phyloP scores from a whole-genome alignment of 1,139 yeast genomes.

The Geotrichum candidum region DNA sequence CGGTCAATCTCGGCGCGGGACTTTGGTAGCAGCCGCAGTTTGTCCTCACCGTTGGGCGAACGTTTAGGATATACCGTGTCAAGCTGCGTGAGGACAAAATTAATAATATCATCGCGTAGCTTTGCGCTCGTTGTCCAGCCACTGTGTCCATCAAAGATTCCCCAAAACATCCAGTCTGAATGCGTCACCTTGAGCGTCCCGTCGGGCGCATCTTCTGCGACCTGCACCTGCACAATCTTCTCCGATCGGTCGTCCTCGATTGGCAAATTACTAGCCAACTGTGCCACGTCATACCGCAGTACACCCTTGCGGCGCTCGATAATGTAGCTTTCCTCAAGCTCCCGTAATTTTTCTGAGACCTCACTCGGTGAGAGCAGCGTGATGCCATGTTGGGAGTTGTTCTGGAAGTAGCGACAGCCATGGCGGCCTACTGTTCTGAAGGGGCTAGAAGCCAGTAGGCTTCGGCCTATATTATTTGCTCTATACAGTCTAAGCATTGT shows the following conservation, averaged over 20 bases:
- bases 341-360: slow-evolving; percentile 62
- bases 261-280: slow-evolving; percentile 85
- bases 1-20: slow-evolving; percentile 60
- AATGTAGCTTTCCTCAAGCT: slow-evolving; percentile 69
- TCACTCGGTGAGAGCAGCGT: slow-evolving; percentile 60
- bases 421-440: not conserved
- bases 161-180: slow-evolving; percentile 90
- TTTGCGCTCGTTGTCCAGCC: slow-evolving; percentile 92
- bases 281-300: slow-evolving; percentile 82
- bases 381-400: slow-evolving; percentile 13
- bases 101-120: slow-evolving; percentile 71
- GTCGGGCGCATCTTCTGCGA: not conserved
- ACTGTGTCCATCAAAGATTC: slow-evolving; percentile 94
- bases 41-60: slow-evolving; percentile 24
- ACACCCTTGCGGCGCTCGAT: slow-evolving; percentile 90
- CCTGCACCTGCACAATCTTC: slow-evolving; percentile 62
- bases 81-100: slow-evolving; percentile 69
- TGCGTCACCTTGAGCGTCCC: not conserved
- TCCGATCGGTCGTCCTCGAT: slow-evolving; percentile 93
- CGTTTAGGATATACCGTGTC: slow-evolving; percentile 53
- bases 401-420: not conserved
- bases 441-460: not conserved
- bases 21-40: slow-evolving; percentile 50
- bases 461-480: not conserved
- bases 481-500: not conserved